phyloP scores from a whole-genome alignment of 768 basidiomycete species.

The Phaffia tasmanica region DNA sequence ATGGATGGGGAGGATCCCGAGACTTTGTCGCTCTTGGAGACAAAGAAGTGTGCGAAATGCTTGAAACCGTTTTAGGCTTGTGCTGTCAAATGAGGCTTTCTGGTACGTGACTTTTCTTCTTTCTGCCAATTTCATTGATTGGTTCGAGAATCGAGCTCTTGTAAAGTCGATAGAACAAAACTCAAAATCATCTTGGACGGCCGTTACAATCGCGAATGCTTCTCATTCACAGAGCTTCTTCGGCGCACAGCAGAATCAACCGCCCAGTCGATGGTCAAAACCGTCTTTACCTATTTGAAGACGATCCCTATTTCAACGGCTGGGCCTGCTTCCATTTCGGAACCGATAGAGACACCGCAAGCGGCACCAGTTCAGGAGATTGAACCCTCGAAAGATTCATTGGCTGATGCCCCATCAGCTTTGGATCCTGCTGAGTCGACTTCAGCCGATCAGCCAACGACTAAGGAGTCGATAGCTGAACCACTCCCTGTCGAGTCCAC shows the following conservation, averaged over 20 bases:
- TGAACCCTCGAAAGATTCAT: background rate
- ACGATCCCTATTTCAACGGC: slow-evolving; percentile 24
- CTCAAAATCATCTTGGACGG: background rate
- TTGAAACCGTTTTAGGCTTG: slow-evolving; percentile 92
- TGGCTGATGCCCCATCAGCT: background rate
- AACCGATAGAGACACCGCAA: slow-evolving; percentile 3
- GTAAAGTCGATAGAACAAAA: background rate
- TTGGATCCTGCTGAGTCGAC: background rate
- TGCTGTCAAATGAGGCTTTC: slow-evolving; percentile 95
- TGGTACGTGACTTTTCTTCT: slow-evolving; percentile 48
- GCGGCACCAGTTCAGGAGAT: background rate
- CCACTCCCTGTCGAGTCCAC: background rate
- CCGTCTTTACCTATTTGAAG: slow-evolving; percentile 60
- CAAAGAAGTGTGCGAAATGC: slow-evolving; percentile 92
- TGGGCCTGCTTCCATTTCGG: slow-evolving; percentile 13
- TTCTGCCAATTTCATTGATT: background rate
- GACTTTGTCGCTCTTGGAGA: slow-evolving; percentile 56
- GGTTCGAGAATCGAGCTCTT: background rate
- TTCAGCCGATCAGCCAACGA: background rate
- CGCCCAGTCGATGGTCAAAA: slow-evolving; percentile 76
- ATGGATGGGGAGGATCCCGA: slow-evolving; percentile 42
- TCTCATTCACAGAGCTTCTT: slow-evolving; percentile 54
- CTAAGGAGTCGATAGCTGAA: slow-evolving; percentile 1
- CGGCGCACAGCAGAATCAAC: slow-evolving; percentile 77
- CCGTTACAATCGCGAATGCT: background rate